Conservation (phyloP, 371 early-diverging fungal species). For the Zancudomyces culisetae region DNA sequence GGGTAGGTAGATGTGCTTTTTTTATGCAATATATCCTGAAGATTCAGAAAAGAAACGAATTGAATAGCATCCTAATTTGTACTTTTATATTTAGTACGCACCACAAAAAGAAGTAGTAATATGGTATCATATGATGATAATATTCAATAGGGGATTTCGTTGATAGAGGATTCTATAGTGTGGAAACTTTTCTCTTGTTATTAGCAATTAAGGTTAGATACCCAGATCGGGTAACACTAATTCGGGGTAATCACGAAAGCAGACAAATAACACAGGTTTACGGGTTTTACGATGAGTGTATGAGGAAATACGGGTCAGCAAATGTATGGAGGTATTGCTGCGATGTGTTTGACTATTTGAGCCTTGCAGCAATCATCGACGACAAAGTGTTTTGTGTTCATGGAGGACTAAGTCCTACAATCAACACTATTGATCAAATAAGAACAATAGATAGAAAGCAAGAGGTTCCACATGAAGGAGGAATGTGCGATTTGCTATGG, state of each 20-base stretch:
- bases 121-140: too few species aligned
- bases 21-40: background rate
- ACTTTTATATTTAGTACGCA: too few species aligned
- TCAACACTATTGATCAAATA: slow-evolving; percentile 91
- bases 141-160: slow-evolving; percentile 84
- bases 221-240: slow-evolving; percentile 88
- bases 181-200: slow-evolving; percentile 96
- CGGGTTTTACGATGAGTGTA: slow-evolving; percentile 98
- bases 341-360: slow-evolving; percentile 94
- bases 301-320: slow-evolving; percentile 91
- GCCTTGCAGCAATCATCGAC: slow-evolving; percentile 85
- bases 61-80: too few species aligned
- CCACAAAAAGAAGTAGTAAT: too few species aligned
- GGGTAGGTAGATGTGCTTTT: slow-evolving; percentile 33
- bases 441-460: slow-evolving; percentile 92
- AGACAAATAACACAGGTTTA: slow-evolving; percentile 98
- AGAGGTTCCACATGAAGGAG: slow-evolving; percentile 98
- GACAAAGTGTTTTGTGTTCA: slow-evolving; percentile 93
- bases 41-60: background rate
- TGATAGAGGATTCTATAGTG: slow-evolving; percentile 96
- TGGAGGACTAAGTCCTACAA: slow-evolving; percentile 90
- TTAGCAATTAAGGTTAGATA: slow-evolving; percentile 91
- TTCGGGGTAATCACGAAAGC: slow-evolving; percentile 98
- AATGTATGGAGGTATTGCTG: slow-evolving; percentile 97
- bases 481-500: slow-evolving; percentile 98